Evolutionary conservation across 208 protist species (phyloP).

Genomic region (Naegleria lovaniensis): DNA sequence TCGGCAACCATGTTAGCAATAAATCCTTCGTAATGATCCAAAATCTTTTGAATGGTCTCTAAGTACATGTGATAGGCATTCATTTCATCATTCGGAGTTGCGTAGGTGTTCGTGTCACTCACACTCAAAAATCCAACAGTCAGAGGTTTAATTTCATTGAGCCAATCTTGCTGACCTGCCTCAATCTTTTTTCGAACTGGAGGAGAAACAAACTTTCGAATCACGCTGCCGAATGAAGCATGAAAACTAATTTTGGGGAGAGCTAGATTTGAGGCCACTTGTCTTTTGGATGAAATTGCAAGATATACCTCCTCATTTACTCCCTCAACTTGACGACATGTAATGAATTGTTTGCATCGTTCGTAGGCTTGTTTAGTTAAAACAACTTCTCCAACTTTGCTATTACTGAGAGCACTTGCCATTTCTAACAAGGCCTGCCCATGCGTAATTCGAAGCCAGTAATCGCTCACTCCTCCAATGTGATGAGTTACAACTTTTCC

Average conservation of each 20-base stretch:
- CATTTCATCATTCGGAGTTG: background rate
- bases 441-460: background rate
- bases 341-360: background rate
- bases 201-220: background rate
- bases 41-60: background rate
- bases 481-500: background rate
- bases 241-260: background rate
- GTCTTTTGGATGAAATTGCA: background rate
- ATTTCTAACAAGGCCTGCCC: background rate
- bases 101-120: background rate
- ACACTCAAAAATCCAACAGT: background rate
- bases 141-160: background rate
- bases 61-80: background rate
- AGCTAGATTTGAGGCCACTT: no score
- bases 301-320: background rate
- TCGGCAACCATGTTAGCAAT: constrained; percentile 10
- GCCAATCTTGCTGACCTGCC: background rate
- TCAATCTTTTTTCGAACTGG: background rate
- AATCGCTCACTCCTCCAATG: background rate
- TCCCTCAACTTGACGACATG: background rate
- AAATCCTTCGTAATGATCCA: background rate
- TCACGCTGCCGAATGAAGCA: background rate
- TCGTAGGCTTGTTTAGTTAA: background rate
- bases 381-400: background rate
- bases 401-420: background rate